Evolutionary conservation across 1,284 basidiomycete genomes (phyloP), one percentile per base, ranked within the genome.

Genomic region (Retiboletus flavoniger): DNA sequence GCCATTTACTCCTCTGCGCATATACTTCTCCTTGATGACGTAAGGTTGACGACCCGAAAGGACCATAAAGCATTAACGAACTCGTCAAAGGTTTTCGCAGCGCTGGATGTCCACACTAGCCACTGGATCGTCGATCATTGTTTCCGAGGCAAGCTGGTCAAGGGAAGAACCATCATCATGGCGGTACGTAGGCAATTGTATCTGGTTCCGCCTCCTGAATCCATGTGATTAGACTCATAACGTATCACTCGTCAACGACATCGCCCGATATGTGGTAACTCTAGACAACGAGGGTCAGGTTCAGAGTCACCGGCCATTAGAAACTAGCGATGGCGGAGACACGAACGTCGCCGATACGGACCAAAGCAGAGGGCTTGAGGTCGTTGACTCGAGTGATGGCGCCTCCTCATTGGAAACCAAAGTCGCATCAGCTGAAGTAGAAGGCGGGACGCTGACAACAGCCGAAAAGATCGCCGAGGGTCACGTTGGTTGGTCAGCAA

Each of bases 101-200:
- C 70, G 10, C 69, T 79, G 53, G 73, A 73, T 16, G 69, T 71
- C n/a, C 73, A 74, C 57, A 93, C 89, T 0, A 78, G 88, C 0
- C 82, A 82, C 59, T 91, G 82, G 81, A 85, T 93, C 54, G 82
- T 92, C 11, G 82, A 91, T 17, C 81, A 90, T 49, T 87, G 89
- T 60, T 81, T 93, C 69, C 70, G 73, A 41, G 87, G 89, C 4
- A 83, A 87, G 56, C 74, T 93, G 7, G 72, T 93, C 36, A 74
- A 77, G 40, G 84, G 80, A 5, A 78, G 90, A 43, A 93, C 90
- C 1, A 74, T 92, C 38, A 69, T 93, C 21, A 74, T 93, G 7
- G 86, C 90, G 55, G 84, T 85, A 65, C 58, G 82, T 53, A 39
- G 3, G 21, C 7, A 41, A 16, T 34, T 7, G 3, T 32, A 28